Evolutionary conservation across 2,329 filamentous ascomycete genomes (phyloP).

Genomic region (Hymenoscyphus linearis): DNA sequence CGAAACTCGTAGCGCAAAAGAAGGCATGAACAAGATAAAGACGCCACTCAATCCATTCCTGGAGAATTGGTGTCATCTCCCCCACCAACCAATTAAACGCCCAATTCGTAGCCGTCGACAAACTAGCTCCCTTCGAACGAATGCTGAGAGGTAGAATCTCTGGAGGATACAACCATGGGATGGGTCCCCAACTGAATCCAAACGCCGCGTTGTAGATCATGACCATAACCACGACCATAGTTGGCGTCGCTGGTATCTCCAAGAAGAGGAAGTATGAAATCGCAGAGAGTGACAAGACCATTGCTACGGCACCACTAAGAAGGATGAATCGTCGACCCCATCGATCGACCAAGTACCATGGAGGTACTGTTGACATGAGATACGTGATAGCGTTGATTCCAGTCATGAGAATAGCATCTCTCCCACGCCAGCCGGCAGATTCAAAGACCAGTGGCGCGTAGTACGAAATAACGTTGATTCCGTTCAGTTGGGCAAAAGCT

Average conservation of each 20-base stretch:
- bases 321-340: constrained; percentile 88
- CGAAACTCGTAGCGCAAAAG: constrained; percentile 91
- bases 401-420: constrained; percentile 91
- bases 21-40: constrained; percentile 94
- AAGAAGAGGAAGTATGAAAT: constrained; percentile 97
- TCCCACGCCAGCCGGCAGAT: constrained; percentile 90
- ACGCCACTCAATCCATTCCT: constrained; percentile 89
- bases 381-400: constrained; percentile 93
- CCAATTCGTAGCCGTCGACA: constrained; percentile 97
- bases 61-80: constrained; percentile 87
- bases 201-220: constrained; percentile 99
- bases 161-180: constrained; percentile 97
- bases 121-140: constrained; percentile 90
- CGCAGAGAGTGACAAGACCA: constrained; percentile 79
- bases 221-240: constrained; percentile 85
- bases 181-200: constrained; percentile 94
- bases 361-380: constrained; percentile 84
- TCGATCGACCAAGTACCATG: constrained; percentile 93
- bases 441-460: constrained; percentile 96
- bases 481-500: constrained; percentile 90
- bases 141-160: constrained; percentile 97
- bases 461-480: constrained; percentile 99
- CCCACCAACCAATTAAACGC: constrained; percentile 97
- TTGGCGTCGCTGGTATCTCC: constrained; percentile 71
- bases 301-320: constrained; percentile 80